Conservation (phyloP, 495 filamentous ascomycete species). For the Cryomyces antarcticus region DNA sequence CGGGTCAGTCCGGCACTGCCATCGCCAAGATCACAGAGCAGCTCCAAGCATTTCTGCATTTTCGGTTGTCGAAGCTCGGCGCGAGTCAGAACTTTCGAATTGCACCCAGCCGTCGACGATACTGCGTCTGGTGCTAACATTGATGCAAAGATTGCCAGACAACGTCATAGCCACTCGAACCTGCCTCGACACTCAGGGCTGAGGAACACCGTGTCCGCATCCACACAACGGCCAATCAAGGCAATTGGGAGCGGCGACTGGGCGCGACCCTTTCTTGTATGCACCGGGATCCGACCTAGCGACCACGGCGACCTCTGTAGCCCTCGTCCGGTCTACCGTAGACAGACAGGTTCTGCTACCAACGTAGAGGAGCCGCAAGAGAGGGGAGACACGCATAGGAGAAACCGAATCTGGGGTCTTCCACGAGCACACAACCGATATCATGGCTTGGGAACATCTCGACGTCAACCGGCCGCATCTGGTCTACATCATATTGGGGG, state of each 20-base stretch:
- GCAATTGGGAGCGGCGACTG: constrained; percentile 29
- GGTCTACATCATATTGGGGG: constrained; percentile 96
- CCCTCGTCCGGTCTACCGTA: not conserved
- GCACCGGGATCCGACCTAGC: constrained; percentile 13
- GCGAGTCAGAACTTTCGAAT: no score
- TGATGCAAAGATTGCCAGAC: no score
- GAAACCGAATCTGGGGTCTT: not conserved
- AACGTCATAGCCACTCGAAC: no score
- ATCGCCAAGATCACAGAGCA: no score
- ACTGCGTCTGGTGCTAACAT: no score
- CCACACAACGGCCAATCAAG: not conserved
- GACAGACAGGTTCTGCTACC: not conserved
- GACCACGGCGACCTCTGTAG: not conserved
- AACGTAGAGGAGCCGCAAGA: not conserved
- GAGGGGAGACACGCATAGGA: not conserved
- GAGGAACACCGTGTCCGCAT: no score
- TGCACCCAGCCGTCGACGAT: no score
- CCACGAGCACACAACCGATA: not conserved
- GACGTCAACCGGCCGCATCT: constrained; percentile 85
- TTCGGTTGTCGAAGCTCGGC: no score
- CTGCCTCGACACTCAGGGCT: no score
- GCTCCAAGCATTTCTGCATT: no score
- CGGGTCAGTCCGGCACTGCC: no score
- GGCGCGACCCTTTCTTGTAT: constrained; percentile 28
- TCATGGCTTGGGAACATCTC: constrained; percentile 85